Evolutionary conservation across 179 eudicot genomes (phyloP).

Genomic region (Patellifolia procumbens): DNA sequence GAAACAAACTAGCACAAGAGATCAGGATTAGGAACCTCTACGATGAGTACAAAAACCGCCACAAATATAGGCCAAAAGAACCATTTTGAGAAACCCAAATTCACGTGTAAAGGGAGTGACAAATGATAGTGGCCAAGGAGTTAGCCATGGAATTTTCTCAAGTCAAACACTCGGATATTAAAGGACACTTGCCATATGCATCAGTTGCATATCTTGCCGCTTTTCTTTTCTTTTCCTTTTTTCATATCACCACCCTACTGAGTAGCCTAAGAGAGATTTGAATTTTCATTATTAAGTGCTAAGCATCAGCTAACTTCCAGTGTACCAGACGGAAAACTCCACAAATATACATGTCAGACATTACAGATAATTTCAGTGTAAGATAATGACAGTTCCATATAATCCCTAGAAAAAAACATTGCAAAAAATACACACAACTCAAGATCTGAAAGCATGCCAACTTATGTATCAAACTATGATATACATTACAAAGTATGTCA

Average conservation of each 20-base stretch:
- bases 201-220: no score
- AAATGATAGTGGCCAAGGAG: neutral
- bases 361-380: neutral
- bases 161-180: neutral
- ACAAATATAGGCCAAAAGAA: no score
- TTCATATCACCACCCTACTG: no score
- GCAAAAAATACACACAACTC: slow-evolving; percentile 4
- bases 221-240: no score
- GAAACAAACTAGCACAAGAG: neutral
- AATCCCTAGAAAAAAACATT: neutral
- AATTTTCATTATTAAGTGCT: no score
- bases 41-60: neutral
- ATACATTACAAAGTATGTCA: neutral
- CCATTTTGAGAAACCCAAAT: no score
- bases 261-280: no score
- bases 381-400: neutral
- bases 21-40: neutral
- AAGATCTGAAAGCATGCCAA: neutral
- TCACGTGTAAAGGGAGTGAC: no score
- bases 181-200: neutral
- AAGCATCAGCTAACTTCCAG: no score
- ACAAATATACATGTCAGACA: neutral
- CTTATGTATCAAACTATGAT: neutral
- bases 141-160: neutral
- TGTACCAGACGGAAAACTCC: no score